phyloP scores from a whole-genome alignment of 768 basidiomycete species.

The Exsudoporus frostii region DNA sequence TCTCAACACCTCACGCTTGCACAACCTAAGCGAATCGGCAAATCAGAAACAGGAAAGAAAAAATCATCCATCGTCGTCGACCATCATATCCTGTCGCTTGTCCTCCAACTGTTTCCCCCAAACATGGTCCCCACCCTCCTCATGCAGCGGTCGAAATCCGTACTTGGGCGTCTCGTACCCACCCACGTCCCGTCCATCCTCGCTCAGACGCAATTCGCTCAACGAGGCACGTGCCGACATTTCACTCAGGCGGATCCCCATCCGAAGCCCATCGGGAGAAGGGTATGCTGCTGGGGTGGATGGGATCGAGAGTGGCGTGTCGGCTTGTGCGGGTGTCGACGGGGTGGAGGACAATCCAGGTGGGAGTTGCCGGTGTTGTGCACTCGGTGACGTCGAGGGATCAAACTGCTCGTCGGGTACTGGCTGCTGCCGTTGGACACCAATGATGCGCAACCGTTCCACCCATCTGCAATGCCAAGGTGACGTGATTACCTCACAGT shows the following conservation, averaged over 20 bases:
- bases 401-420: slow-evolving; percentile 18
- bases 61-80: slow-evolving; percentile 15
- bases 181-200: slow-evolving; percentile 3
- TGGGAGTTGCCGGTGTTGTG: slow-evolving; percentile 16
- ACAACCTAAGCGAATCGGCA: background rate
- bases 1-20: background rate
- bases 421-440: slow-evolving; percentile 57
- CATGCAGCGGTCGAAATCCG: slow-evolving; percentile 1
- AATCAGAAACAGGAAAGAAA: too few relatives aligned
- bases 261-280: slow-evolving; percentile 25
- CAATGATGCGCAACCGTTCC: slow-evolving; percentile 72
- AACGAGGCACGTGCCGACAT: slow-evolving; percentile 29
- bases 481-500: slow-evolving; percentile 1
- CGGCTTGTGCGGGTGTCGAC: slow-evolving; percentile 28
- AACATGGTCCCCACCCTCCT: background rate
- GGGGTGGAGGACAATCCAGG: slow-evolving; percentile 31
- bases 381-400: slow-evolving; percentile 2
- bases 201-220: slow-evolving; percentile 30
- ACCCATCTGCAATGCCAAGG: slow-evolving; percentile 59
- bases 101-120: slow-evolving; percentile 8
- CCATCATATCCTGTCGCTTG: slow-evolving; percentile 15
- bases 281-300: slow-evolving; percentile 28
- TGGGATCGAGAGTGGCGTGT: slow-evolving; percentile 28
- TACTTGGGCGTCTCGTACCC: slow-evolving; percentile 26
- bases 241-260: slow-evolving; percentile 25